These are phyloP conservation scores for Dactylellina haptotyla DNA, from an alignment of 2,329 filamentous ascomycete species.

Conservation along the genomic window DNA sequence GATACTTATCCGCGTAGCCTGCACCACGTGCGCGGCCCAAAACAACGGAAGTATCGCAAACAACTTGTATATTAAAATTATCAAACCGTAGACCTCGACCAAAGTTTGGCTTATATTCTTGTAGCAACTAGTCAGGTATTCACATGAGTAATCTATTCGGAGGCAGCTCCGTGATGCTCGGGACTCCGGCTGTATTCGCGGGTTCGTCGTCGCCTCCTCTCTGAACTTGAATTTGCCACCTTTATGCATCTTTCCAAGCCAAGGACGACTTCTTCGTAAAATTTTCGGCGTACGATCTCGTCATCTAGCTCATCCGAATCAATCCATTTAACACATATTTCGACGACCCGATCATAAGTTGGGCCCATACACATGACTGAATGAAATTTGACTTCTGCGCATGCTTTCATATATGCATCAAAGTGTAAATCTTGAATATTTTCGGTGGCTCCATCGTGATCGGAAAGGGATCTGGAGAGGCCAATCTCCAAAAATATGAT, in stretches of 20 bases:
- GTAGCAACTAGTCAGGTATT: too few relatives aligned
- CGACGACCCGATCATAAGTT: constrained; percentile 16
- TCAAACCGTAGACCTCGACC: too few relatives aligned
- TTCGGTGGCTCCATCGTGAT: background rate
- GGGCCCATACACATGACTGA: constrained; percentile 25
- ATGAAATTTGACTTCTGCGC: constrained; percentile 22
- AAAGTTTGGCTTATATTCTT: too few relatives aligned
- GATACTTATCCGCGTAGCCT: too few relatives aligned
- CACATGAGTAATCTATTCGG: too few relatives aligned
- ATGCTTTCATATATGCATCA: constrained; percentile 19
- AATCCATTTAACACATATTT: constrained; percentile 31
- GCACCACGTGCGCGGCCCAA: too few relatives aligned
- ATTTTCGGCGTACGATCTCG: constrained; percentile 17
- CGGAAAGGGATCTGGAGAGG: constrained; percentile 3
- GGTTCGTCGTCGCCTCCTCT: too few relatives aligned
- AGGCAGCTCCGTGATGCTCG: too few relatives aligned
- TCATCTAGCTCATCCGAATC: constrained; percentile 27
- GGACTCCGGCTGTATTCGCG: too few relatives aligned
- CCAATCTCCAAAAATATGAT: constrained; percentile 32
- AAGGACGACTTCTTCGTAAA: constrained; percentile 22
- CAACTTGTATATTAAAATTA: too few relatives aligned
- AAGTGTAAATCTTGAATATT: constrained; percentile 8
- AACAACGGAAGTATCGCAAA: too few relatives aligned
- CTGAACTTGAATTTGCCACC: too few relatives aligned
- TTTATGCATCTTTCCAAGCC: constrained; percentile 18